Conservation (phyloP, 495 filamentous ascomycete species). For the Xylaria intraflava region DNA sequence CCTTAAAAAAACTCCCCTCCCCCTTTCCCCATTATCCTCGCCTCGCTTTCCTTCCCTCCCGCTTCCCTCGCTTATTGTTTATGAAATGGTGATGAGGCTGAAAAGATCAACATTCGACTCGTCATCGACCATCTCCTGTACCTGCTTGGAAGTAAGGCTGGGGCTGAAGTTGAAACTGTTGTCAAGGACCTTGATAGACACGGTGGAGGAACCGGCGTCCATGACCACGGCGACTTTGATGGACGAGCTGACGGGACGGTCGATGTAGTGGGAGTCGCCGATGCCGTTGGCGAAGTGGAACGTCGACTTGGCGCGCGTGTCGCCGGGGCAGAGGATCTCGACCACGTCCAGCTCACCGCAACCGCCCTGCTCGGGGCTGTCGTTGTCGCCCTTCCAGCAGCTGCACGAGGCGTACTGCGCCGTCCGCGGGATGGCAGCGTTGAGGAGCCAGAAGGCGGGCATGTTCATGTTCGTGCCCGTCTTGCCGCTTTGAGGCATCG, state of each 20-base stretch:
- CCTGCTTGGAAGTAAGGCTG: slow-evolving; percentile 26
- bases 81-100: slow-evolving; percentile 21
- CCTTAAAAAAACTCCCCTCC: too few species aligned
- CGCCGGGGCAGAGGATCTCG: slow-evolving; percentile 52
- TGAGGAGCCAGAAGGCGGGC: slow-evolving; percentile 65
- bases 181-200: slow-evolving; percentile 32
- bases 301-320: slow-evolving; percentile 48
- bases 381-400: slow-evolving; percentile 51
- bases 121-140: slow-evolving; percentile 25
- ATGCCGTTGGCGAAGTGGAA: slow-evolving; percentile 52
- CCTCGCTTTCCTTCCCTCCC: background rate
- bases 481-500: slow-evolving; percentile 52
- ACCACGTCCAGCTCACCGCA: slow-evolving; percentile 71
- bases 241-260: slow-evolving; percentile 44
- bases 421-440: slow-evolving; percentile 60
- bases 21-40: background rate
- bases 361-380: slow-evolving; percentile 29
- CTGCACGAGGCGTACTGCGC: slow-evolving; percentile 59
- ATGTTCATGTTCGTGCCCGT: slow-evolving; percentile 45
- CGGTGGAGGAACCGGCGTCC: slow-evolving; percentile 24
- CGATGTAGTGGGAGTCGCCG: slow-evolving; percentile 58
- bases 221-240: slow-evolving; percentile 59
- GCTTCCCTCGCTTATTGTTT: background rate
- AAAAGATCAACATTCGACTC: slow-evolving; percentile 18
- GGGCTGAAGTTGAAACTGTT: slow-evolving; percentile 23